Conservation (phyloP, 23 red algal species). For the Gracilaria domingensis region DNA sequence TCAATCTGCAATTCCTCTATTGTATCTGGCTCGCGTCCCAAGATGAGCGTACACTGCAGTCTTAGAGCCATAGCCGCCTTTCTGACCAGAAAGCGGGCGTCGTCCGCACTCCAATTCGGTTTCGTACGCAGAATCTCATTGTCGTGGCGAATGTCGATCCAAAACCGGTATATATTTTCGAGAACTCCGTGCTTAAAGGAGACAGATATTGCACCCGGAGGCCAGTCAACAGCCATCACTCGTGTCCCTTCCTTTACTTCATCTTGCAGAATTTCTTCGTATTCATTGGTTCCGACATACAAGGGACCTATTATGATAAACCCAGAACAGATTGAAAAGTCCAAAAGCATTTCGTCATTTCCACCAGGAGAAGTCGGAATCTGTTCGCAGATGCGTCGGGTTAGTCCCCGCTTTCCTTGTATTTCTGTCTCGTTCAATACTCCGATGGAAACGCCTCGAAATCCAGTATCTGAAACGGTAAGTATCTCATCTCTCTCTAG, state of each 20-base stretch:
- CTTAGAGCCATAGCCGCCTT: not conserved
- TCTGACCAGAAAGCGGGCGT: not conserved
- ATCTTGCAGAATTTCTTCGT: not conserved
- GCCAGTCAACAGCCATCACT: not conserved
- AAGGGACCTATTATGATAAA: not conserved
- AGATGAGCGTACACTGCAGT: not conserved
- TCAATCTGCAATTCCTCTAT: not conserved
- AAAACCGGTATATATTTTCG: not conserved
- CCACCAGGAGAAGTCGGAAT: not conserved
- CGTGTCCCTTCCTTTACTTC: not conserved
- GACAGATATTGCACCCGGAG: not conserved
- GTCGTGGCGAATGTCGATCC: not conserved
- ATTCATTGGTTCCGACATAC: not conserved
- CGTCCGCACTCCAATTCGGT: not conserved
- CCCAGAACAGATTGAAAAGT: not conserved
- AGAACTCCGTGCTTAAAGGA: not conserved
- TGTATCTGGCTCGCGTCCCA: not conserved
- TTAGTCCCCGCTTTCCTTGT: not conserved
- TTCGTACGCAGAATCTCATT: not conserved
- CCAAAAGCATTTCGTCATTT: not conserved
- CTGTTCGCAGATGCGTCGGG: not conserved
- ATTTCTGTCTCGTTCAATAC: not conserved
- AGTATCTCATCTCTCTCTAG: not conserved
- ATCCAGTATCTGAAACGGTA: not conserved
- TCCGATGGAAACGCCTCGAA: not conserved